phyloP scores from a whole-genome alignment of 75 land plant genomes.

The Sequoiadendron giganteum region DNA sequence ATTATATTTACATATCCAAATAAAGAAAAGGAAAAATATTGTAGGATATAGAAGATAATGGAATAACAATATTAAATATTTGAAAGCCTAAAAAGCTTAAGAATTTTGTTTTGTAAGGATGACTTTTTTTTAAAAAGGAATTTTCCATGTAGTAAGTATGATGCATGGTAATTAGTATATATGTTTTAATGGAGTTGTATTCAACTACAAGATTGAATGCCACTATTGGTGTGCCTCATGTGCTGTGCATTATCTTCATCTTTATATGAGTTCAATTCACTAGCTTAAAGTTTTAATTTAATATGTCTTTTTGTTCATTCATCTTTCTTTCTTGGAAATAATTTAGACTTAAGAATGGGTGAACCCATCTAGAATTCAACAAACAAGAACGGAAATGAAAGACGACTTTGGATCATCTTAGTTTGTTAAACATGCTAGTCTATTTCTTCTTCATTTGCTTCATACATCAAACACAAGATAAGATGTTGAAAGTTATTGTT shows the following conservation, averaged over 20 bases:
- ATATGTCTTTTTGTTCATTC: not conserved
- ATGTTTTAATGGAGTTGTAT: conserved; percentile 58
- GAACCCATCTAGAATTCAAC: not conserved
- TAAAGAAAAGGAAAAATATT: no score
- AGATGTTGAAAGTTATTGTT: no score
- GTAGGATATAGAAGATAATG: no score
- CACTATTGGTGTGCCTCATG: conserved; percentile 85
- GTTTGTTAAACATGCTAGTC: no score
- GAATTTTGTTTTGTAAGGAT: not conserved
- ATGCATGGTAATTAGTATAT: conserved; percentile 6
- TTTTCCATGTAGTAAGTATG: not conserved
- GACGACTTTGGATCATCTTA: no score
- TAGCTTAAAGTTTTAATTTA: not conserved
- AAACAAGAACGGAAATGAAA: no score
- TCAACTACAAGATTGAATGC: conserved; percentile 66
- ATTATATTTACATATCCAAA: no score
- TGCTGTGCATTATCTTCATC: conserved; percentile 84
- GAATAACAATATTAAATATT: no score
- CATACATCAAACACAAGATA: no score
- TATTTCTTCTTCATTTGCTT: no score
- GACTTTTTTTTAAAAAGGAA: not conserved
- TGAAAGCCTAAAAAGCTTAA: not conserved
- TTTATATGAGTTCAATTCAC: conserved; percentile 49
- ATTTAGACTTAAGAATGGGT: not conserved
- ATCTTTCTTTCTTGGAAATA: not conserved